Evolutionary conservation across 371 early-diverging fungal genomes (phyloP).

Genomic region (Massospora cicadina): DNA sequence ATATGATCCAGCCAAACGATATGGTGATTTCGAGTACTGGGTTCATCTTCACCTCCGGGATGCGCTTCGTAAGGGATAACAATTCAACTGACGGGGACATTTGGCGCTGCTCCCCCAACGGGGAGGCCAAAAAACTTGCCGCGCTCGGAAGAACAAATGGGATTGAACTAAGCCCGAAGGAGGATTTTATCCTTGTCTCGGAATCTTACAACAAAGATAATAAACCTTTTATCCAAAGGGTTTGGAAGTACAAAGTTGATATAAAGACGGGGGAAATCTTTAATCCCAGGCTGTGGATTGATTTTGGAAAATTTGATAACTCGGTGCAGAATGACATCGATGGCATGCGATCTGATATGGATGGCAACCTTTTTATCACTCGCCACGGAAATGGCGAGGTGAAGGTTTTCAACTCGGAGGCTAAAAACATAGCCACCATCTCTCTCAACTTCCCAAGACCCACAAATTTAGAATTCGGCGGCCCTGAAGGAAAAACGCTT

Average conservation of each 20-base stretch:
- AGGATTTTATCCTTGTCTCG: conserved; percentile 26
- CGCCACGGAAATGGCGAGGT: conserved; percentile 24
- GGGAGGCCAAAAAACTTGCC: conserved; percentile 17
- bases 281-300: conserved; percentile 17
- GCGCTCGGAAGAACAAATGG: conserved; percentile 28
- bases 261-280: conserved; percentile 3
- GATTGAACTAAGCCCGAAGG: conserved; percentile 27
- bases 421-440: conserved; percentile 19
- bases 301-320: conserved; percentile 23
- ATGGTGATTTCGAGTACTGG: conserved; percentile 22
- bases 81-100: conserved; percentile 24
- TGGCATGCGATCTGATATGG: conserved; percentile 27
- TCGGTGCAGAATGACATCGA: conserved; percentile 23
- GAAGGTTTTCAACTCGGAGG: conserved; percentile 19
- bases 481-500: conserved; percentile 22
- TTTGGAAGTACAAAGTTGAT: conserved; percentile 14
- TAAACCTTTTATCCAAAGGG: conserved; percentile 20
- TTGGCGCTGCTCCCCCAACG: conserved; percentile 21
- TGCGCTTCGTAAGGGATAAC: conserved; percentile 21
- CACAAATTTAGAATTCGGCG: conserved; percentile 29
- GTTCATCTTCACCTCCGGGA: conserved; percentile 24
- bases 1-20: conserved; percentile 30
- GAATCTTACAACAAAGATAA: conserved; percentile 20
- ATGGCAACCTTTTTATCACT: conserved; percentile 26
- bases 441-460: conserved; percentile 16